Evolutionary conservation across 1,284 basidiomycete genomes (phyloP).

Genomic region (Leccinum griseonigrum): DNA sequence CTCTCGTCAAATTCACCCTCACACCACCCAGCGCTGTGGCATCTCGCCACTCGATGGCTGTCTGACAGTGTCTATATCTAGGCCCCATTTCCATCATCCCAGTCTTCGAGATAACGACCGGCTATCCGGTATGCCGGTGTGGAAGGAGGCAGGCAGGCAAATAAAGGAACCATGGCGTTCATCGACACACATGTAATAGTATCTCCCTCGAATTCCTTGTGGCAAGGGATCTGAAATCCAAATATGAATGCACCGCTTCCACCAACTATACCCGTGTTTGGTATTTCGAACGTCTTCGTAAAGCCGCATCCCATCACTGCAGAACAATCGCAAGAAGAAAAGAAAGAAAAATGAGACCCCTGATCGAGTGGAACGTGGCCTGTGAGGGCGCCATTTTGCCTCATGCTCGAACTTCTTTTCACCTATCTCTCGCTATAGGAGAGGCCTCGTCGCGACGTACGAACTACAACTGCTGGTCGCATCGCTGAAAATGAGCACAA

Average conservation of each 20-base stretch:
- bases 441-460: not conserved
- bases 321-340: not conserved
- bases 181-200: not conserved
- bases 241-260: not conserved
- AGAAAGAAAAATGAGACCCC: not conserved
- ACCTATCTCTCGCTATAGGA: not conserved
- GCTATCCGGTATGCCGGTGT: not conserved
- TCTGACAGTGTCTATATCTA: not conserved
- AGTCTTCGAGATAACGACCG: slow-evolving; percentile 5
- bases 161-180: not conserved
- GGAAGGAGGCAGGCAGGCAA: not conserved
- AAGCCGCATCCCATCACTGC: not conserved
- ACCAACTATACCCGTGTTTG: not conserved
- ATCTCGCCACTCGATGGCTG: not conserved
- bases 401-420: not conserved
- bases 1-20: not conserved
- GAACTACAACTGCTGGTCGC: not conserved
- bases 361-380: not conserved
- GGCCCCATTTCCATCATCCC: not conserved
- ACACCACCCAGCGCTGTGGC: not conserved
- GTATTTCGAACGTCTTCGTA: not conserved
- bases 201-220: not conserved
- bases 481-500: not conserved
- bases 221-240: not conserved
- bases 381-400: not conserved